These are phyloP conservation scores for Gloeostereum incarnatum DNA, from an alignment of 768 basidiomycete genomes.

Conservation along the genomic window DNA sequence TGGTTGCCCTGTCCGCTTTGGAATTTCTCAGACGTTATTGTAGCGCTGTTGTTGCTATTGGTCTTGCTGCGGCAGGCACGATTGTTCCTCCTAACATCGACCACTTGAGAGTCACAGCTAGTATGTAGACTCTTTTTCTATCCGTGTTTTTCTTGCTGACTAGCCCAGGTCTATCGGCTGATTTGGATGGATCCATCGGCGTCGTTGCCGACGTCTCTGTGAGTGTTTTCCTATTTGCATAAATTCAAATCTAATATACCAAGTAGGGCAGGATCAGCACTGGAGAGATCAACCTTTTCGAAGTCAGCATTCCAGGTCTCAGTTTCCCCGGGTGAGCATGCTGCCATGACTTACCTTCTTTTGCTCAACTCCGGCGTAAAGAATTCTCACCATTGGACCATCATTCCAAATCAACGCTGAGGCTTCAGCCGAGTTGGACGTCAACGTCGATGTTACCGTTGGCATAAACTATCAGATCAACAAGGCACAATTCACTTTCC, in stretches of 20 bases:
- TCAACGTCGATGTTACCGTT: constrained; percentile 29
- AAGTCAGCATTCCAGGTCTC: constrained; percentile 10
- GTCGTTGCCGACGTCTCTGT: background rate
- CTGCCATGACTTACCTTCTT: background rate
- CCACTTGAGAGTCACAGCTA: background rate
- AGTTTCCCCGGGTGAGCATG: constrained; percentile 12
- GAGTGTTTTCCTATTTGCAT: background rate
- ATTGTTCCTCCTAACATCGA: background rate
- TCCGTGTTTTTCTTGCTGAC: background rate
- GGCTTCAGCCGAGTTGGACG: constrained; percentile 9
- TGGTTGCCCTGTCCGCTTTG: no score
- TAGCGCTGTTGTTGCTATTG: background rate
- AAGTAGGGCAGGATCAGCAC: constrained; percentile 9
- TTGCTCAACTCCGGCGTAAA: background rate
- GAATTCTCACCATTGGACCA: background rate
- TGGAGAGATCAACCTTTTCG: constrained; percentile 8
- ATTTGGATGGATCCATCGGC: background rate
- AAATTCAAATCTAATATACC: background rate
- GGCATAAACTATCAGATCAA: constrained; percentile 33
- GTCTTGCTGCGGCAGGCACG: background rate
- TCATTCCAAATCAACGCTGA: constrained; percentile 1
- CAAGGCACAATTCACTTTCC: constrained; percentile 34
- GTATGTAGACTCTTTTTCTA: background rate
- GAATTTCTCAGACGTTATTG: no score
- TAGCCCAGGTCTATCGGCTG: background rate